Evolutionary conservation across 345 rosid species (phyloP), one percentile per base, ranked within the genome.

Genomic region (Gossypium rotundifolium): DNA sequence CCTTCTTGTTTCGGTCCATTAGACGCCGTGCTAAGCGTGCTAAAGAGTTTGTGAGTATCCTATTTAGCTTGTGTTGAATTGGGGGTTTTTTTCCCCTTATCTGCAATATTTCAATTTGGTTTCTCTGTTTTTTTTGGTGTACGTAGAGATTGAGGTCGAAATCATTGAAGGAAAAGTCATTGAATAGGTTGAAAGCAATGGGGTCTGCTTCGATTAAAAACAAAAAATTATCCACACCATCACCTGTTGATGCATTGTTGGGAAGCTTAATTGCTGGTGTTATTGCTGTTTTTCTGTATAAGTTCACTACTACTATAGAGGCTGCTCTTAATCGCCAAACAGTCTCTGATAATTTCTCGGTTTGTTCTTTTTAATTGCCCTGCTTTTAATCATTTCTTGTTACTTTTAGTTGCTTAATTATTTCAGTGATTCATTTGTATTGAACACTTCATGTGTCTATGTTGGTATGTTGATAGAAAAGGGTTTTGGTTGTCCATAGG

Each of bases 261-360:
- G 98, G 98, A 70, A 96, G 89, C 14, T 58, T 94, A 61, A 29
- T 90, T 1, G 98, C 98, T 0, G 97, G 87, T 65, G 90, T 89
- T 49, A 92, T 94, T 71, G 91, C 98, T n/a, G 77, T 94, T 51
- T 82, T 94, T 73, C 96, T 94, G 67, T 94, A 92, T 60, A 92
- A 94, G 82, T 94, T 92, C 85, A 84, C 98, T 69, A 63, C 80
- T 9, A 92, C 97, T 45, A 76, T 92, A 18, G 98, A 92, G 79
- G 84, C 93, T 0, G 58, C 89, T 64, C 93, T 92, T 75, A 92
- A 85, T 78, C 96, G 94, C 58, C 98, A 91, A 72, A 75, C 93
- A 7, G 33, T 92, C 33, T 87, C 71, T 13, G 73, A 52, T 52
- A 69, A 69, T 51, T 69, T 69, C 46, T 69, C 73, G 60, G 73